Evolutionary conservation across 495 filamentous ascomycete species (phyloP), one percentile per base, ranked within the genome.

Genomic region (Tuber brumale): DNA sequence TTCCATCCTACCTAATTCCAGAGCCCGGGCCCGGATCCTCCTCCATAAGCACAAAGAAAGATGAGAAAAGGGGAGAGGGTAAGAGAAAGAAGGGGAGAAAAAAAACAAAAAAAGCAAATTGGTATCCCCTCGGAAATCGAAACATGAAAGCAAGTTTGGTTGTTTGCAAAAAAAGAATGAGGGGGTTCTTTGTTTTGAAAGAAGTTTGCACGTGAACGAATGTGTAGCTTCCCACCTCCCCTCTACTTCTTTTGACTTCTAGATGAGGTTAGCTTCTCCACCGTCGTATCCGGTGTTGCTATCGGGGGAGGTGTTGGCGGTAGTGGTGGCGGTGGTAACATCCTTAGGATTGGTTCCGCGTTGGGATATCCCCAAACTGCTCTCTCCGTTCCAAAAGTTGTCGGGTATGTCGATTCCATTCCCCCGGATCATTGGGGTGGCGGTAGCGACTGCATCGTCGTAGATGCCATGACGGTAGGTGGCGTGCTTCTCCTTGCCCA

Each of bases 401-500:
- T 61, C 57, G 57, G 57, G 57, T 61, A 16, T 61, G 57, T 61
- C n/a, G 57, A 16, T 61, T 61, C 10, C 57, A 16, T 16, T 31
- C 57, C 14, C n/a, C 27, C n/a, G 57, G 57, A 16, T 61, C 31
- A n/a, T 27, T 61, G 57, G 57, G 57, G 57, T 66, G 57, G 27
- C 35, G 27, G 14, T 35, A 8, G 57, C 14, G 27, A 66, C 57
- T 27, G 57, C 57, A 35, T 66, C 57, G 27, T 66, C 57, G 27
- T 66, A 66, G 57, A 66, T 66, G 57, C 57, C 57, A 66, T 31
- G 57, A 35, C 4, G 57, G 57, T 66, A 66, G 57, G 57, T 66
- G 57, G 57, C 12, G 27, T 66, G 10, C 57, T 66, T 66, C n/a
- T 51, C 46, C 46, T 66, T 66, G 27, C 57, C 27, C 57, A 66